phyloP scores from a whole-genome alignment of 768 basidiomycete genomes.

The Pulveroboletus sp. region DNA sequence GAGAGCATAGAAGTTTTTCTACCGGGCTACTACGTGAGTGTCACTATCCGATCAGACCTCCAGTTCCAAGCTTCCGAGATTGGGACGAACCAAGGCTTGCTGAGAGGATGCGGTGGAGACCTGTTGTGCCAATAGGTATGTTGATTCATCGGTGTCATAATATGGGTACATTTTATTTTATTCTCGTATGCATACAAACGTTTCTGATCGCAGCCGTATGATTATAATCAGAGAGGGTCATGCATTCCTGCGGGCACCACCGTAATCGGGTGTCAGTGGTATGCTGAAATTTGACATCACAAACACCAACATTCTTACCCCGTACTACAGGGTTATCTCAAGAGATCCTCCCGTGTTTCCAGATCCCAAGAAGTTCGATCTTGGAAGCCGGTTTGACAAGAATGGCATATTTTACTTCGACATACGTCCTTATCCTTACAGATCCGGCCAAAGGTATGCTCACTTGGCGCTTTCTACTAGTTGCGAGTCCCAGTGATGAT shows the following conservation, averaged over 20 bases:
- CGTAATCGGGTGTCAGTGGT: conserved; percentile 14
- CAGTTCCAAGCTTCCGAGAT: conserved; percentile 36
- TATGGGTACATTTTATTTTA: conserved; percentile 3
- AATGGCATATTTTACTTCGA: neutral
- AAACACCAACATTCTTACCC: neutral
- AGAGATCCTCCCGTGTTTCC: conserved; percentile 11
- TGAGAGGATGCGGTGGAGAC: conserved; percentile 36
- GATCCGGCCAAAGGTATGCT: conserved; percentile 5
- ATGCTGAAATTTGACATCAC: neutral
- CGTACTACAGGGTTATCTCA: conserved; percentile 10
- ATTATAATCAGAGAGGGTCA: conserved; percentile 1
- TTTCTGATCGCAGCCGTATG: neutral
- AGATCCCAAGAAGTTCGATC: conserved; percentile 13
- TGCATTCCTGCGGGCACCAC: conserved; percentile 13
- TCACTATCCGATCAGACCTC: neutral
- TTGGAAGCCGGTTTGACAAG: conserved; percentile 2
- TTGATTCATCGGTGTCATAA: neutral
- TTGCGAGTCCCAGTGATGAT: neutral
- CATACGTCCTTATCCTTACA: neutral
- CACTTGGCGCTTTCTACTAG: neutral
- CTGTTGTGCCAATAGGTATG: conserved; percentile 29
- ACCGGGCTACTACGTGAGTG: neutral
- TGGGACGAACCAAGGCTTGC: conserved; percentile 28
- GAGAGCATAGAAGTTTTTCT: conserved; percentile 26
- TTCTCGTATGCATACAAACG: neutral